phyloP scores from a whole-genome alignment of 2,329 filamentous ascomycete species.

The Mycocentrospora acerina region DNA sequence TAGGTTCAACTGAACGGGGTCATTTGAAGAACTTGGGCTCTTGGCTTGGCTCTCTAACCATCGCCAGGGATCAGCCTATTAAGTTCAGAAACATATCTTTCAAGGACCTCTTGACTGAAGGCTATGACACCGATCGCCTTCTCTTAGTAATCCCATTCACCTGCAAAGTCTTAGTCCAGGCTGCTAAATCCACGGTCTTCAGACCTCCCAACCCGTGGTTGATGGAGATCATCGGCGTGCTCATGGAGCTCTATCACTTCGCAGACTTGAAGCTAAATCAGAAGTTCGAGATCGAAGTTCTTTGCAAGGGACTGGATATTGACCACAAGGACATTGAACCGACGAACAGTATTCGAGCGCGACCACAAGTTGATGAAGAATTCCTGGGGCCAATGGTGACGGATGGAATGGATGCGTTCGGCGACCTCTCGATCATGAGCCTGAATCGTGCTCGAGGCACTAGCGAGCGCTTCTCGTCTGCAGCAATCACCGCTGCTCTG shows the following conservation, averaged over 20 bases:
- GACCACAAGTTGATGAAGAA: constrained; percentile 64
- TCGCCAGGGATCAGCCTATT: constrained; percentile 92
- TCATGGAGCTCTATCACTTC: constrained; percentile 91
- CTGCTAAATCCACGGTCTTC: constrained; percentile 82
- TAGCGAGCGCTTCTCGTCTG: constrained; percentile 72
- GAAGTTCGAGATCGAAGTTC: constrained; percentile 97
- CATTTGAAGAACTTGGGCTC: constrained; percentile 91
- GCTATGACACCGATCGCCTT: constrained; percentile 86
- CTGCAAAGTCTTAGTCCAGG: constrained; percentile 90
- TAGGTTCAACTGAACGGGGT: constrained; percentile 81
- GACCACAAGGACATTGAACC: constrained; percentile 91
- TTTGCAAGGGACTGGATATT: constrained; percentile 89
- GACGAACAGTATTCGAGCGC: constrained; percentile 79
- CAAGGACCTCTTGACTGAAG: constrained; percentile 91
- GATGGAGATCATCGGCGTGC: constrained; percentile 89
- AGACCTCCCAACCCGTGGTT: constrained; percentile 95
- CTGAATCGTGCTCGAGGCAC: constrained; percentile 69
- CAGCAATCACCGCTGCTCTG: constrained; percentile 74
- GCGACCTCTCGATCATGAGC: constrained; percentile 64
- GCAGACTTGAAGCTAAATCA: constrained; percentile 93
- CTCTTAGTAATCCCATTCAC: constrained; percentile 95
- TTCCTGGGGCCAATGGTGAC: constrained; percentile 55
- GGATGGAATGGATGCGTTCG: constrained; percentile 77
- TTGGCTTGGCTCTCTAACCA: constrained; percentile 90
- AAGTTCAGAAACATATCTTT: constrained; percentile 97